Base-by-base conservation (phyloP, 83 land plant genomes). In the Isoetes engelmannii region DNA sequence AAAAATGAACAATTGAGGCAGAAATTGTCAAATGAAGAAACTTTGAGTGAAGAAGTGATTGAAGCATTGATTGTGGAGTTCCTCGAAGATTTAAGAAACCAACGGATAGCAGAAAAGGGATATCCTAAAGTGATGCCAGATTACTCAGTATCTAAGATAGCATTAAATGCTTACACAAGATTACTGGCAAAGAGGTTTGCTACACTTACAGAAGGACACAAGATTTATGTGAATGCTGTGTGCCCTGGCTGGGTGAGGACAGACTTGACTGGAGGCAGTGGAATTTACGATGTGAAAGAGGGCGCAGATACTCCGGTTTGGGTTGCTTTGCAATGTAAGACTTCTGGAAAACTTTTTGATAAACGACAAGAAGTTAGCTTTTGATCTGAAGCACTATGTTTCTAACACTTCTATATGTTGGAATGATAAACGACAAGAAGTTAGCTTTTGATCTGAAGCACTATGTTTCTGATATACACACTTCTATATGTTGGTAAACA, bases 301-400 rank as follows among this genome's bases (percentile, higher is more conserved):
- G 94, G 83, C 7, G 94, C 94, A 46, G 91, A 89, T 56, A 89
- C 94, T 6, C 85, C 85, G 6, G 91, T 87, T 18, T 89, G 88
- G 91, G 72, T 83, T 59, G 81, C 84, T 21, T 55, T 89, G 68
- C 74, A 82, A 61, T 83, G 84, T 19, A 56, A 70, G 17, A 47
- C 64, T 4, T 79, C 81, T 6, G 94, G 94, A 1, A 83, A 84
- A 21, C 83, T 87, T 47, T 89, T 84, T 66, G 82, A 82, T 6
- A 85, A 89, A 57, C 68, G 92, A 65, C 74, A 87, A 44, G 87
- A 89, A 56, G 77, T 88, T 48, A 66, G 74, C 71, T 88, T 28
- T 8, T 12, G 13, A 28, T 73, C 69, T 85, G 67, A 79, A 12
- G 37, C 37, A 28, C 37, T 28, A 28, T 28, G 37, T 28, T 28